Conservation (phyloP, 2,329 filamentous ascomycete genomes). For the Cladosporium sp. region DNA sequence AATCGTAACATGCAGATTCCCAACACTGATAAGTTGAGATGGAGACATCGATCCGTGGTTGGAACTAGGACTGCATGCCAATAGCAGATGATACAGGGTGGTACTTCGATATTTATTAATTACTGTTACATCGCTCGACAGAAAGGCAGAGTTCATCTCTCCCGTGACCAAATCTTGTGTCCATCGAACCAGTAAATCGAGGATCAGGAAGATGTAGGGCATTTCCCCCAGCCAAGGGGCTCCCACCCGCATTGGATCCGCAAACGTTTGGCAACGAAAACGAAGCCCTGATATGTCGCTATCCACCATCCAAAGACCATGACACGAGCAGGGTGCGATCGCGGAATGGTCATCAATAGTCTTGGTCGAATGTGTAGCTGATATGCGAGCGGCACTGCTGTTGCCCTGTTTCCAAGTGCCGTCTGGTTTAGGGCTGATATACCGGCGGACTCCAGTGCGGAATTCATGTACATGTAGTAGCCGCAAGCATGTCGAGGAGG, state of each 20-base stretch:
- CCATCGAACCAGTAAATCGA: background rate
- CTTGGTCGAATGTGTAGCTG: background rate
- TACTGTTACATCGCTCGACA: background rate
- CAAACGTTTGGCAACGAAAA: background rate
- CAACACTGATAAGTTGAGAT: background rate
- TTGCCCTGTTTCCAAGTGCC: background rate
- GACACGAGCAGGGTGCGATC: background rate
- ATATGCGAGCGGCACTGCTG: background rate
- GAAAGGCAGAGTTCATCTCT: background rate
- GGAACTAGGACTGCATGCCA: background rate
- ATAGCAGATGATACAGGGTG: background rate
- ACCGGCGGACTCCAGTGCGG: background rate
- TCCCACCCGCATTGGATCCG: background rate
- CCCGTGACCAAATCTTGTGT: background rate
- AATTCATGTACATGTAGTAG: background rate
- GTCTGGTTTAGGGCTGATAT: slow-evolving; percentile 1
- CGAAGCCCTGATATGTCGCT: background rate
- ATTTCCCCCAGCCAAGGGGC: background rate
- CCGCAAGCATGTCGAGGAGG: background rate
- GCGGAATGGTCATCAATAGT: background rate
- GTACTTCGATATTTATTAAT: background rate
- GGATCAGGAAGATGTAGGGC: background rate
- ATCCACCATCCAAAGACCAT: background rate
- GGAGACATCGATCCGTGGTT: background rate
- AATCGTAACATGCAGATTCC: background rate